Base-by-base conservation (phyloP, 305 asterid species). In the Rubia peregrina region DNA sequence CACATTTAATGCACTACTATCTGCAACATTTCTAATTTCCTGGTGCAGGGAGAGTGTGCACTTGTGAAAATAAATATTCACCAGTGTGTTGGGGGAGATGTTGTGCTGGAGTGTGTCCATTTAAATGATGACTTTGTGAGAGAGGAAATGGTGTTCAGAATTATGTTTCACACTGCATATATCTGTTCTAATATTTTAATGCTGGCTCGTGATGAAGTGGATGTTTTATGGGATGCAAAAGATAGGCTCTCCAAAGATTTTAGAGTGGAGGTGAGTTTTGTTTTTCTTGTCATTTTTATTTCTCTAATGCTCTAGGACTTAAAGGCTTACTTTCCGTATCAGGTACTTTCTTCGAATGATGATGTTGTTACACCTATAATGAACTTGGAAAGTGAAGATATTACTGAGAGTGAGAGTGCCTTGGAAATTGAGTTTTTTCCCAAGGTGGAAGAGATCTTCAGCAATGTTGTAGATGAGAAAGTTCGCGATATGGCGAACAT, bases 81-180 rank as follows among this genome's bases (percentile, higher is more conserved):
- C 64, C 77, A 80, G 76, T 84, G 84, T 63, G 83, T 91, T 71
- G 96, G 86, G 80, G 97, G 99, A 73, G 99, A 94, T 81, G 81
- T 91, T 72, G 96, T 94, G 73, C 86, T 94, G 19, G 99, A 94
- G 86, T 91, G 95, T 77, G 77, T 94, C 79, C 99, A 91, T 82
- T 81, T 91, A 80, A 95, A 89, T 71, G 95, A 88, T 68, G 97
- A 88, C 78, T 78, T 83, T 53, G 82, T 74, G 73, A 83, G 85
- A 86, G 99, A 94, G 76, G 95, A 89, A 86, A 87, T 88, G 82
- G 86, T 94, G 78, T 89, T 94, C 65, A 88, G 96, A 79, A 87
- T 89, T 60, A 88, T 94, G 97, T 91, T 94, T 79, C 93, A 94
- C 79, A 89, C 99, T 30, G 88, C 98, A 22, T 91, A 91, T 78